Evolutionary conservation across 306 rosid genomes (phyloP).

Genomic region (Vigna mungo): DNA sequence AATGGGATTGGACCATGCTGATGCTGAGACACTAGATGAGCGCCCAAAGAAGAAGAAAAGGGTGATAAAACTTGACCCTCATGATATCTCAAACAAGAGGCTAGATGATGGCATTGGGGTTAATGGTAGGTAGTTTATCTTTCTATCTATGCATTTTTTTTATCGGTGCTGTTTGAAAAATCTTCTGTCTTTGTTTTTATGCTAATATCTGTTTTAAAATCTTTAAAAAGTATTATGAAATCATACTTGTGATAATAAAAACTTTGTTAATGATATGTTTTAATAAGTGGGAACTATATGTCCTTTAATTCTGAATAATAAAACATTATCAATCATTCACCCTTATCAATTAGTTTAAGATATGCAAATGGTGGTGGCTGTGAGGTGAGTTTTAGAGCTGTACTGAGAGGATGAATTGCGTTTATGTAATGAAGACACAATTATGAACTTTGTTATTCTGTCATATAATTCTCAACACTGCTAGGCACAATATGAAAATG

Average conservation of each 20-base stretch:
- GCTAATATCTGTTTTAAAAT: conserved; percentile 13
- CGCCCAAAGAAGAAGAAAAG: conserved; percentile 73
- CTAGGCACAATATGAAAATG: neutral
- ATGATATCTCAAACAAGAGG: conserved; percentile 88
- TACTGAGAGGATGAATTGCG: conserved; percentile 15
- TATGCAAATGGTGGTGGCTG: neutral
- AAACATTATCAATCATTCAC: neutral
- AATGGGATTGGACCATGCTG: conserved; percentile 50
- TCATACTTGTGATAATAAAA: conserved; percentile 24
- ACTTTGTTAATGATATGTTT: conserved; percentile 19
- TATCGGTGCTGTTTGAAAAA: conserved; percentile 7
- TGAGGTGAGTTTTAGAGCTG: conserved; percentile 14
- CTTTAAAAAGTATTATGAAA: conserved; percentile 17
- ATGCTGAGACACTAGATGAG: conserved; percentile 49
- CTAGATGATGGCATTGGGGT: conserved; percentile 61
- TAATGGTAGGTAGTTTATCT: conserved; percentile 56
- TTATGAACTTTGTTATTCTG: neutral
- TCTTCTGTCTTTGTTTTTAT: conserved; percentile 12
- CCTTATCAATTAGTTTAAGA: conserved; percentile 23
- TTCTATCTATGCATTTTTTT: conserved; percentile 29
- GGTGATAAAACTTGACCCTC: conserved; percentile 68
- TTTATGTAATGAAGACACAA: neutral
- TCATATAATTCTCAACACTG: neutral
- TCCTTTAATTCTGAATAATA: conserved; percentile 20
- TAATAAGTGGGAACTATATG: neutral